These are phyloP conservation scores for Verbascum thapsus DNA, from an alignment of 257 asterid species.

Conservation along the genomic window DNA sequence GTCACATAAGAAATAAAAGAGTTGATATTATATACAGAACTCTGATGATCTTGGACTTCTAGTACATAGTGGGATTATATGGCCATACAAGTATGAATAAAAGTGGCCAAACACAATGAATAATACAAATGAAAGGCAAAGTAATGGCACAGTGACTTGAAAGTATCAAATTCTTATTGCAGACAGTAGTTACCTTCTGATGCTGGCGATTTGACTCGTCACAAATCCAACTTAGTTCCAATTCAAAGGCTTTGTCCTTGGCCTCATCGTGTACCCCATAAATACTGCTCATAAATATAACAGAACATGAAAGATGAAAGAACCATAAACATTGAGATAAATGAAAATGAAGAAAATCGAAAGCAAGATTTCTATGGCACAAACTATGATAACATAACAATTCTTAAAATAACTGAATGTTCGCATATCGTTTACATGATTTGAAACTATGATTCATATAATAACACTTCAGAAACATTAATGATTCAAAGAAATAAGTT, in stretches of 20 bases:
- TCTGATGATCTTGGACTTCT: no score
- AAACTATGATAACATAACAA: not conserved
- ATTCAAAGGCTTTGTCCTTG: slow-evolving; percentile 86
- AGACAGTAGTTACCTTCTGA: slow-evolving; percentile 53
- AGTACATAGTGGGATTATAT: no score
- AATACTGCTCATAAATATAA: slow-evolving; percentile 46
- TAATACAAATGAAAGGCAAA: not conserved
- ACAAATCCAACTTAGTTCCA: slow-evolving; percentile 91
- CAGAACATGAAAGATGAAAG: slow-evolving; percentile 6
- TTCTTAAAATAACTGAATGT: no score
- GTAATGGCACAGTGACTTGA: not conserved
- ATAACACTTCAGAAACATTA: no score
- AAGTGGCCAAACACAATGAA: not conserved
- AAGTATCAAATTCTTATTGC: not conserved
- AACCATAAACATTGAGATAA: not conserved
- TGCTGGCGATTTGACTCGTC: slow-evolving; percentile 86
- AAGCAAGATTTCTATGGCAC: not conserved
- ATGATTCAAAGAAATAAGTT: no score
- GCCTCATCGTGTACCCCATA: slow-evolving; percentile 92
- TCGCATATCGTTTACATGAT: no score
- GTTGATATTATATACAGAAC: no score
- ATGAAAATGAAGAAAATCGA: not conserved
- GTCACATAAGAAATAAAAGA: no score
- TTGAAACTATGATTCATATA: not conserved
- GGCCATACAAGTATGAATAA: not conserved